Conservation (phyloP, 2,329 filamentous ascomycete genomes). For the Pestalotiopsis sp. region DNA sequence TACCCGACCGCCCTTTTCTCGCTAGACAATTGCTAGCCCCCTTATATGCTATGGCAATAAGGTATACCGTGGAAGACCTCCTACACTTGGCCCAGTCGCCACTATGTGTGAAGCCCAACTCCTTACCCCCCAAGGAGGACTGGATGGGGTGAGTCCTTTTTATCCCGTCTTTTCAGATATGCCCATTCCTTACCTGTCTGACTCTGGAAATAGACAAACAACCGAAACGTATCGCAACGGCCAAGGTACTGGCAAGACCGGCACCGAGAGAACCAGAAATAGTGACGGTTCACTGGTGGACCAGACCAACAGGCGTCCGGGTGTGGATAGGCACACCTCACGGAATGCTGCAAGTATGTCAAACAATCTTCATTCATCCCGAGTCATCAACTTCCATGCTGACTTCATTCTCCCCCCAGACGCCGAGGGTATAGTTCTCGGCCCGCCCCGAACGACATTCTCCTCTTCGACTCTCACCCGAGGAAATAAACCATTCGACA, state of each 20-base stretch:
- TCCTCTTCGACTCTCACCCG: conserved; percentile 70
- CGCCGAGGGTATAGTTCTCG: conserved; percentile 82
- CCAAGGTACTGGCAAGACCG: conserved; percentile 37
- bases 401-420: conserved; percentile 46
- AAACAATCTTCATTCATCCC: conserved; percentile 11
- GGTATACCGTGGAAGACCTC: conserved; percentile 79
- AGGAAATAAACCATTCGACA: conserved; percentile 49
- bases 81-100: conserved; percentile 79
- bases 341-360: conserved; percentile 60
- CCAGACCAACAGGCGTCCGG: conserved; percentile 53
- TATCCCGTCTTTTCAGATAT: background rate
- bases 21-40: background rate
- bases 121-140: conserved; percentile 82
- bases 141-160: conserved; percentile 82
- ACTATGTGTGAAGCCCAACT: conserved; percentile 77
- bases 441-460: conserved; percentile 82
- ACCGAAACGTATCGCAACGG: conserved; percentile 49
- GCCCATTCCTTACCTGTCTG: background rate
- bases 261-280: conserved; percentile 46
- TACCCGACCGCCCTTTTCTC: background rate
- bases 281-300: conserved; percentile 49
- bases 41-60: conserved; percentile 51
- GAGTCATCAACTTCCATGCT: conserved; percentile 15
- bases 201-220: conserved; percentile 37
- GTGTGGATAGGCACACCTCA: conserved; percentile 55